These are phyloP conservation scores for Talaromyces thailandensis DNA, from an alignment of 495 filamentous ascomycete genomes.

Conservation along the genomic window DNA sequence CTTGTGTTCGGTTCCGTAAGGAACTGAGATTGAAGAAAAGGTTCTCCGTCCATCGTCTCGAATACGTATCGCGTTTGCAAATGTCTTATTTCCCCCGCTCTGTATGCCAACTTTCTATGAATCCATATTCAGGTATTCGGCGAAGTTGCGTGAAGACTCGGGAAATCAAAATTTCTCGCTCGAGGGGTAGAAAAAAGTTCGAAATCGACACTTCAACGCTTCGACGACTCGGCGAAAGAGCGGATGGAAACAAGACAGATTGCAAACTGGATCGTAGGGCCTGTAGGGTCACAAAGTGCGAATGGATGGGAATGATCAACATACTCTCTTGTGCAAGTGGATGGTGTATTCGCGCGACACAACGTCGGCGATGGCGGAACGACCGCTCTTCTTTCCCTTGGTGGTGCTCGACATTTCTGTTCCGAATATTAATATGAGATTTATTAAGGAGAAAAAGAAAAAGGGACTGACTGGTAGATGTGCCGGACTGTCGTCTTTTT, in stretches of 20 bases:
- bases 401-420: slow-evolving; percentile 62
- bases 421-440: not conserved
- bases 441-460: not conserved
- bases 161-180: too few relatives aligned
- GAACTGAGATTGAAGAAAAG: not conserved
- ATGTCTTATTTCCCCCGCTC: not conserved
- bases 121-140: not conserved
- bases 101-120: not conserved
- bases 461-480: slow-evolving; percentile 30
- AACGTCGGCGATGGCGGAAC: slow-evolving; percentile 95
- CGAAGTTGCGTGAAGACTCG: not conserved
- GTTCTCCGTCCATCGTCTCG: slow-evolving; percentile 7
- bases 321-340: slow-evolving; percentile 99
- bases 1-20: not conserved
- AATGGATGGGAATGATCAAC: slow-evolving; percentile 33
- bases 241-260: not conserved
- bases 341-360: slow-evolving; percentile 99
- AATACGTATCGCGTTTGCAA: not conserved
- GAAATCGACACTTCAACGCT: not conserved
- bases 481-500: slow-evolving; percentile 31
- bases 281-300: not conserved
- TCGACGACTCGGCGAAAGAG: not conserved
- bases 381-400: slow-evolving; percentile 58
- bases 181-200: not conserved
- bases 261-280: not conserved